A percentile compares a stretch with the other conserved stretches of the same genome.
Evolutionary conservation across 2,329 filamentous ascomycete genomes (phyloP).

Genomic region (Alternaria brassicicola): DNA sequence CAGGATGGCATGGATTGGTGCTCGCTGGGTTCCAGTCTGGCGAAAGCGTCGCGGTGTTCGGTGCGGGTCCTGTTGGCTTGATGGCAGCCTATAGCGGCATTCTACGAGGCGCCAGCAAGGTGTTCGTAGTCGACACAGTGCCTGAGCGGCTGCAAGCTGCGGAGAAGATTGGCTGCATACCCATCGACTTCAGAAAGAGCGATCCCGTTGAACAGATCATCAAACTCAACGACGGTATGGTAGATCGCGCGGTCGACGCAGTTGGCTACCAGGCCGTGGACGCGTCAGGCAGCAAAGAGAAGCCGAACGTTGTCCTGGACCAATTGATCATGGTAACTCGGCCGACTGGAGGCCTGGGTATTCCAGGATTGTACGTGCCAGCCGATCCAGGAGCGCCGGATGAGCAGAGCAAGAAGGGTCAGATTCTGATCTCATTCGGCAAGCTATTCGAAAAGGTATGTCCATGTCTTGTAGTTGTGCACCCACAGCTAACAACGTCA

Average conservation of each 20-base stretch:
- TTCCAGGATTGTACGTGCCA: constrained; percentile 62
- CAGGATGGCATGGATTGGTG: constrained; percentile 63
- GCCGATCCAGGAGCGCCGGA: constrained; percentile 68
- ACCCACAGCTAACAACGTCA: constrained; percentile 32
- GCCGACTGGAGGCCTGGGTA: constrained; percentile 66
- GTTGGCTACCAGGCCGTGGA: constrained; percentile 69
- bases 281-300: constrained; percentile 62
- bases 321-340: constrained; percentile 68
- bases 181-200: constrained; percentile 65
- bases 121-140: constrained; percentile 69
- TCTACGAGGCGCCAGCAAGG: constrained; percentile 64
- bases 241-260: constrained; percentile 68
- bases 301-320: constrained; percentile 67
- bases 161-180: constrained; percentile 65
- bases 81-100: constrained; percentile 70
- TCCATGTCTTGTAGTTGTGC: neutral
- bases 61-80: constrained; percentile 65
- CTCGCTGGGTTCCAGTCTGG: constrained; percentile 65
- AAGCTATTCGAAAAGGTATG: constrained; percentile 71
- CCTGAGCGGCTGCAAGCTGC: constrained; percentile 64
- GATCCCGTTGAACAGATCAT: constrained; percentile 68
- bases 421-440: constrained; percentile 68
- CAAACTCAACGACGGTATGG: constrained; percentile 63
- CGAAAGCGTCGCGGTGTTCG: constrained; percentile 69
- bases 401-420: constrained; percentile 64